These are phyloP conservation scores for Xylariaceae sp. DNA, from an alignment of 2,329 filamentous ascomycete species.

Conservation along the genomic window DNA sequence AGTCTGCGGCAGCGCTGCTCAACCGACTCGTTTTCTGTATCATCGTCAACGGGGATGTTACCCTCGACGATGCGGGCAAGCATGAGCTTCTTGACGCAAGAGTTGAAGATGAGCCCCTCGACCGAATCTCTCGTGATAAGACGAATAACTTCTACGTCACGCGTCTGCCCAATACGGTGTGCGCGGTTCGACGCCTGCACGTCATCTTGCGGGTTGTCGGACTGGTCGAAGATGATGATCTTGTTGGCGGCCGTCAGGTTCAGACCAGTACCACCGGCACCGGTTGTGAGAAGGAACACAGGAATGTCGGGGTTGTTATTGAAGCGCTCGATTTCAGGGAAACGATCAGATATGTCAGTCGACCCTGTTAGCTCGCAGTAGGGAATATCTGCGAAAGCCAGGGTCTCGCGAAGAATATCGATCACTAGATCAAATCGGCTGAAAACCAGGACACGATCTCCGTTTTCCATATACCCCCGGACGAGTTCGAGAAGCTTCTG, in stretches of 20 bases:
- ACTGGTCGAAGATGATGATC: slow-evolving; percentile 94
- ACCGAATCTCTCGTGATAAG: slow-evolving; percentile 83
- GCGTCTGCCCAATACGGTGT: slow-evolving; percentile 89
- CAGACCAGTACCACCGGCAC: slow-evolving; percentile 94
- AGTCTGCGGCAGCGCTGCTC: slow-evolving; percentile 43
- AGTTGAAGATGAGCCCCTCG: slow-evolving; percentile 89
- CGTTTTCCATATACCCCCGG: slow-evolving; percentile 73
- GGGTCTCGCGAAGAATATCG: slow-evolving; percentile 84
- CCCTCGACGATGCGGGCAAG: slow-evolving; percentile 67
- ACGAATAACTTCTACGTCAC: slow-evolving; percentile 88
- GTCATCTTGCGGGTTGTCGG: slow-evolving; percentile 98
- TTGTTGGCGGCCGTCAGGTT: slow-evolving; percentile 96
- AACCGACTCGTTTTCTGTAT: slow-evolving; percentile 35
- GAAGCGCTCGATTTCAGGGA: slow-evolving; percentile 88
- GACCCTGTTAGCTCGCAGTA: slow-evolving; percentile 88
- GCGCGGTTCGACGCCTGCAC: slow-evolving; percentile 98
- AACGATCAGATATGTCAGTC: slow-evolving; percentile 82
- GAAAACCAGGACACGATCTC: slow-evolving; percentile 89
- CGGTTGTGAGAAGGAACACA: slow-evolving; percentile 91
- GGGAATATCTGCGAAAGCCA: slow-evolving; percentile 73
- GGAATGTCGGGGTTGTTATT: slow-evolving; percentile 77
- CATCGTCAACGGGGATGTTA: slow-evolving; percentile 68
- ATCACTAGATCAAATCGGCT: slow-evolving; percentile 92
- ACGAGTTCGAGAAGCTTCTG: slow-evolving; percentile 78
- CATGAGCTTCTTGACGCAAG: slow-evolving; percentile 91